Evolutionary conservation across 2,329 filamentous ascomycete genomes (phyloP).

Genomic region (Colletotrichum coccodes): DNA sequence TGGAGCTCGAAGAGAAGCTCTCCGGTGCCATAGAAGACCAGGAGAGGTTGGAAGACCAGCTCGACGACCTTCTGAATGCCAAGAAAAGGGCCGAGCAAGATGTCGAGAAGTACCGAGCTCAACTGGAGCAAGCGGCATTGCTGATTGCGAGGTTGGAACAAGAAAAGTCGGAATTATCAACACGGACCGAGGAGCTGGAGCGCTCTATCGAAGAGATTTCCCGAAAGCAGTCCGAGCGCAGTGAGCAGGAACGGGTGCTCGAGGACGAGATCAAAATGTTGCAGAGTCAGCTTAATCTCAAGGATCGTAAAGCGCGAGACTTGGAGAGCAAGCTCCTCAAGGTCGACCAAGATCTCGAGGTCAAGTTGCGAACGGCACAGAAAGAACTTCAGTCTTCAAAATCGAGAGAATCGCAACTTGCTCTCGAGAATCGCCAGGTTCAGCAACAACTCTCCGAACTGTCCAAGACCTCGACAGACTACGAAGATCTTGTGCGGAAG

Average conservation of each 20-base stretch:
- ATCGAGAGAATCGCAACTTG: constrained; percentile 78
- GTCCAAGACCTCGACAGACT: constrained; percentile 91
- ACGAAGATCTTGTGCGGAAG: constrained; percentile 90
- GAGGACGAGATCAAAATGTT: constrained; percentile 90
- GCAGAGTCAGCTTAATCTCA: constrained; percentile 87
- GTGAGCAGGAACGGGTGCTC: constrained; percentile 79
- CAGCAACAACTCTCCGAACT: constrained; percentile 88
- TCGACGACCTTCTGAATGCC: constrained; percentile 87
- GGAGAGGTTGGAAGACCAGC: constrained; percentile 90
- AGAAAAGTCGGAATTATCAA: constrained; percentile 81
- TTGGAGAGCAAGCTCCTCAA: constrained; percentile 86
- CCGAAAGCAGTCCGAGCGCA: constrained; percentile 76
- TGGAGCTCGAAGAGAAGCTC: constrained; percentile 92
- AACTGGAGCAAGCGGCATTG: constrained; percentile 90
- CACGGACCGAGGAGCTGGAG: constrained; percentile 76
- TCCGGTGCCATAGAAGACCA: constrained; percentile 93
- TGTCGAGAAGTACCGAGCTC: constrained; percentile 78
- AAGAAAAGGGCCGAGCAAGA: constrained; percentile 91
- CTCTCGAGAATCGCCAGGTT: constrained; percentile 83
- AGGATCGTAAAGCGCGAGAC: constrained; percentile 90
- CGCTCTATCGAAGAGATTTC: constrained; percentile 76
- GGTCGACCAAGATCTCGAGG: constrained; percentile 87
- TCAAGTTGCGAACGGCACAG: constrained; percentile 80
- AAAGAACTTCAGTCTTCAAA: constrained; percentile 83
- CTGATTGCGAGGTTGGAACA: constrained; percentile 88